These are phyloP conservation scores for Thalassiosira allenii DNA, from an alignment of 352 stramenopile species.

Conservation along the genomic window DNA sequence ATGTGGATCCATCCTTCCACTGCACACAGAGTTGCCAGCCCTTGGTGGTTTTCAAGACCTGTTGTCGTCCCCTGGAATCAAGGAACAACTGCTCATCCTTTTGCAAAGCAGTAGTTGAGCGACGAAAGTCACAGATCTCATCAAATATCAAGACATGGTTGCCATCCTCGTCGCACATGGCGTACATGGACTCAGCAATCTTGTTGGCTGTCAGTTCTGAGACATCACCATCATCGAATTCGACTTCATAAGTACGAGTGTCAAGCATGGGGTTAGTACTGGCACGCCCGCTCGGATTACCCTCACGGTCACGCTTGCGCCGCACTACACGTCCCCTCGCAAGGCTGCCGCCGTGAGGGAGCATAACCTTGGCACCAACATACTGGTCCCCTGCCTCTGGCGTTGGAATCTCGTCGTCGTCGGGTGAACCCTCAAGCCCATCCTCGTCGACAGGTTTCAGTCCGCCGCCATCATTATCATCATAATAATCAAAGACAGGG, in stretches of 20 bases:
- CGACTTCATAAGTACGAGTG: constrained; percentile 54
- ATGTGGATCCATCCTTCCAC: constrained; percentile 36
- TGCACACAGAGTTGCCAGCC: constrained; percentile 36
- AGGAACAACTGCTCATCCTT: constrained; percentile 1
- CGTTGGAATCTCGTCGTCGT: constrained; percentile 3
- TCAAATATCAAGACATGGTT: constrained; percentile 30
- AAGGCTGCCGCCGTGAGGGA: constrained; percentile 20
- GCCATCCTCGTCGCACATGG: constrained; percentile 43
- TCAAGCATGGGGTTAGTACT: constrained; percentile 56
- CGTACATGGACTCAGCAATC: constrained; percentile 50
- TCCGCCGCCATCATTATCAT: constrained; percentile 13
- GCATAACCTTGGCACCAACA: constrained; percentile 22
- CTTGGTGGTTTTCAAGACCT: neutral
- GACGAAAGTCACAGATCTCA: constrained; percentile 21
- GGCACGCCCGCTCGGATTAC: constrained; percentile 24
- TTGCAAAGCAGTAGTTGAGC: neutral
- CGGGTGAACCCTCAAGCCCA: too few species aligned
- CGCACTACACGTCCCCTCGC: constrained; percentile 22
- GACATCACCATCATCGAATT: constrained; percentile 63
- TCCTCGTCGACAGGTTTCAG: too few species aligned
- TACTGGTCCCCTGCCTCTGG: constrained; percentile 44
- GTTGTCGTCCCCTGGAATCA: neutral
- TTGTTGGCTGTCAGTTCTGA: constrained; percentile 43
- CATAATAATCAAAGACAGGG: too few species aligned
- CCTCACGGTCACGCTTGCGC: constrained; percentile 34